Conservation (phyloP, 352 stramenopile species). For the Nothophytophthora sp. region DNA sequence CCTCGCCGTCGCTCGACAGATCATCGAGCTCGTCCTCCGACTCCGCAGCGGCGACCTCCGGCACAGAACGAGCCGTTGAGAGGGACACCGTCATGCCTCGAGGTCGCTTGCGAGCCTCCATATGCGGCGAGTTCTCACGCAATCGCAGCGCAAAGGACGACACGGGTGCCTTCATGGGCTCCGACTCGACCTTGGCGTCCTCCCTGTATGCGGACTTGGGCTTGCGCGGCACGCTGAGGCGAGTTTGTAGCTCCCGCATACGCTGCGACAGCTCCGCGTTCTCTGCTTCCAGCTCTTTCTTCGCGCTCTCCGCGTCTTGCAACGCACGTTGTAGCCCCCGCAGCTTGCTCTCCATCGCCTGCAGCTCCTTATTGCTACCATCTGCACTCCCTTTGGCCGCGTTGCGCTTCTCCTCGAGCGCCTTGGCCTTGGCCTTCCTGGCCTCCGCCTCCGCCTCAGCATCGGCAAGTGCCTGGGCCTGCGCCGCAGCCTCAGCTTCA, state of each 20-base stretch:
- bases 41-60: not conserved
- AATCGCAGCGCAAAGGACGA: slow-evolving; percentile 49
- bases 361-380: slow-evolving; percentile 29
- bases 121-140: slow-evolving; percentile 14
- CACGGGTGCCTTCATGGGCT: slow-evolving; percentile 12
- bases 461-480: slow-evolving; percentile 28
- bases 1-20: slow-evolving; percentile 53
- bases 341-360: slow-evolving; percentile 44
- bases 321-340: slow-evolving; percentile 35
- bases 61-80: not conserved
- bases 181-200: not conserved
- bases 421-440: slow-evolving; percentile 24
- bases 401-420: slow-evolving; percentile 29
- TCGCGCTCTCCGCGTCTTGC: slow-evolving; percentile 24
- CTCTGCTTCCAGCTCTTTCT: slow-evolving; percentile 49
- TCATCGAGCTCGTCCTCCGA: slow-evolving; percentile 48
- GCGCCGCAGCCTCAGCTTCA: too few relatives aligned
- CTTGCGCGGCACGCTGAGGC: slow-evolving; percentile 27
- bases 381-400: slow-evolving; percentile 16
- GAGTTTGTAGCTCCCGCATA: slow-evolving; percentile 49
- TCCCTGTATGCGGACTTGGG: not conserved
- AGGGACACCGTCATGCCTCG: not conserved
- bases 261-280: slow-evolving; percentile 54
- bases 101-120: slow-evolving; percentile 12
- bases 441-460: slow-evolving; percentile 26